Evolutionary conservation across 75 land plant genomes (phyloP), one percentile per base, ranked within the genome.

Genomic region (Azolla pinnata): DNA sequence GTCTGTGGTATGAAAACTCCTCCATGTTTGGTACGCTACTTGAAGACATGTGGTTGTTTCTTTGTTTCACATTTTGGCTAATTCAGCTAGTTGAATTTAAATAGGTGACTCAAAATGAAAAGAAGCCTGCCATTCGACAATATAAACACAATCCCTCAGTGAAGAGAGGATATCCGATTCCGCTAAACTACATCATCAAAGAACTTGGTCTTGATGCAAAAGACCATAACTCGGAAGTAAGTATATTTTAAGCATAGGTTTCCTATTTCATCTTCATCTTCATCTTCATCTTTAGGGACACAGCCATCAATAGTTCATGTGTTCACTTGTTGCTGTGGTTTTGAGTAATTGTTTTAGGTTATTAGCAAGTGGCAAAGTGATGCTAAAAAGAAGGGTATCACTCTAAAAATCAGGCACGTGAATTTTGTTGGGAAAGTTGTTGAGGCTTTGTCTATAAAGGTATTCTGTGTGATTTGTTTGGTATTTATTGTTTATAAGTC

Each of bases 361-460:
- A 52, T 52, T 52, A 4, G 10, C 2, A 26, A 25, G 28, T 52
- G 54, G 54, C 54, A 52, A 14, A 18, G 14, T 25, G 54, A 52
- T 52, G 54, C 28, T 4, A 27, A 12, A 29, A 23, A 14, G 1
- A 26, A 14, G 27, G 54, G 54, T 29, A 3, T 52, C 29, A 14
- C 29, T 1, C 1, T 52, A 14, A 52, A 52, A 29, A 27, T 52
- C 29, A 52, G 27, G 14, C 3, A 25, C 2, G 54, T 52, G 2
- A 18, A 14, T 3, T 24, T 25, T 52, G 54, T 29, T 25, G 54
- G 54, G 29, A 52, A 24, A 2, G 14, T 27, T 23, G 25, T 25
- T 4, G 54, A 23, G 3, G 54, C 54, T 3, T 27, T 52, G 24
- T 26, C 54, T 2, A 3, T 52, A 4, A 23, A 52, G 54, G 54